Conservation (phyloP, 192 early-diverging fungal species). For the Gaertneriomyces sp. region DNA sequence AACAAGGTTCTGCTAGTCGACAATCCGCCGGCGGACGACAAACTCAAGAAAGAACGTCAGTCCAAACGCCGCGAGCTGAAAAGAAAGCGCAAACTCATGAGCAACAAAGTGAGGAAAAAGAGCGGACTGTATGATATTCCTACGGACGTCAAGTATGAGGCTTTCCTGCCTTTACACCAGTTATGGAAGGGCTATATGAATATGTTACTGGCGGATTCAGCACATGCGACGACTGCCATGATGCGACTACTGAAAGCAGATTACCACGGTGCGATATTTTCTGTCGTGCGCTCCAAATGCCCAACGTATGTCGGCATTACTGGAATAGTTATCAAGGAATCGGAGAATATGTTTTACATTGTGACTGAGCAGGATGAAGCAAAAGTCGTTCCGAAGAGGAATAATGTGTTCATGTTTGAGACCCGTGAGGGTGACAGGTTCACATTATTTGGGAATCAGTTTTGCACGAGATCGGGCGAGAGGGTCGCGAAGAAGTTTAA, state of each 20-base stretch:
- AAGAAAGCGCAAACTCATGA: slow-evolving; percentile 46
- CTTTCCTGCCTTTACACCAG: slow-evolving; percentile 68
- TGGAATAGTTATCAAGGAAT: slow-evolving; percentile 86
- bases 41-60: neutral
- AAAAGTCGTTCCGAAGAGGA: slow-evolving; percentile 71
- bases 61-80: slow-evolving; percentile 22
- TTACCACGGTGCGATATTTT: slow-evolving; percentile 76
- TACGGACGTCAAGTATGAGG: slow-evolving; percentile 53
- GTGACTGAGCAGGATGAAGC: slow-evolving; percentile 63
- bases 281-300: slow-evolving; percentile 71
- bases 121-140: slow-evolving; percentile 66
- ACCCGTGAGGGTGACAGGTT: slow-evolving; percentile 44
- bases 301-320: slow-evolving; percentile 70
- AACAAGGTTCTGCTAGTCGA: slow-evolving; percentile 52
- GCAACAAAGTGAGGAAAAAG: slow-evolving; percentile 59
- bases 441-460: slow-evolving; percentile 74
- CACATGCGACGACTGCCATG: slow-evolving; percentile 21
- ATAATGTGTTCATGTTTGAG: slow-evolving; percentile 43
- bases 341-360: slow-evolving; percentile 79
- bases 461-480: slow-evolving; percentile 67
- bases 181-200: slow-evolving; percentile 78
- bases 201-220: slow-evolving; percentile 50
- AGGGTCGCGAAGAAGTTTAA: slow-evolving; percentile 74
- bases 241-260: slow-evolving; percentile 75
- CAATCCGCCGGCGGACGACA: slow-evolving; percentile 40